Base-by-base conservation (phyloP, 768 basidiomycete genomes). In the Mycena olivaceomarginata region DNA sequence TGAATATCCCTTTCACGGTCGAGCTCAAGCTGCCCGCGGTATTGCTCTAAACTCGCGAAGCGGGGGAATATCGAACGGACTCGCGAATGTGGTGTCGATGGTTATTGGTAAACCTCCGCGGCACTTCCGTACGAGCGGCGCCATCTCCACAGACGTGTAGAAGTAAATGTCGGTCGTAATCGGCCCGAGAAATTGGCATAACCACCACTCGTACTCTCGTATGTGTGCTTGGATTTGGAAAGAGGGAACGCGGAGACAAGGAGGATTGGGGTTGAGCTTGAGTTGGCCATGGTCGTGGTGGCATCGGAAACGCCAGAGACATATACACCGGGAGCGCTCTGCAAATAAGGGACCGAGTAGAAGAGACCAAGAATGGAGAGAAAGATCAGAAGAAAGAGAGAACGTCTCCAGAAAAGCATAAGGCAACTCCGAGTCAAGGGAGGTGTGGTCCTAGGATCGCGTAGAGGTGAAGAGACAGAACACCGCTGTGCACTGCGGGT, bases 161-260 rank as follows among this genome's bases (percentile, higher is more conserved):
- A 93, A 90, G 82, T 91, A 92, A 13, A 91, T 79, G 65, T 90
- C 88, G 5, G 89, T 90, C 10, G 84, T 85, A n/a, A 92, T 85
- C 13, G 81, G 81, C 0, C 84, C 80, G 8, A 92, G 83, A 77
- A 91, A 92, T 31, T 82, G 80, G 11, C 78, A 71, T 2, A 92
- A 82, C 91, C 90, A 91, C 12, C 53, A 22, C 4, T 79, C 78
- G 79, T 92, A 92, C 9, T 90, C 89, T 11, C 84, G 81, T 5
- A 85, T 70, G 89, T 81, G 77, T 92, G 90, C 78, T 92, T 91
- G 9, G 90, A 88, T 64, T 87, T 88, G 10, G 85, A 71, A 4
- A 91, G 86, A 1, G 90, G 91, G 79, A 91, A 86, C 0, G 91
- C 91, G 1, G 91, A 90, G 1, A 92, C 91, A 59, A 92, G 86